Conservation (phyloP, 2,329 filamentous ascomycete genomes). For the Xylaria sp. region DNA sequence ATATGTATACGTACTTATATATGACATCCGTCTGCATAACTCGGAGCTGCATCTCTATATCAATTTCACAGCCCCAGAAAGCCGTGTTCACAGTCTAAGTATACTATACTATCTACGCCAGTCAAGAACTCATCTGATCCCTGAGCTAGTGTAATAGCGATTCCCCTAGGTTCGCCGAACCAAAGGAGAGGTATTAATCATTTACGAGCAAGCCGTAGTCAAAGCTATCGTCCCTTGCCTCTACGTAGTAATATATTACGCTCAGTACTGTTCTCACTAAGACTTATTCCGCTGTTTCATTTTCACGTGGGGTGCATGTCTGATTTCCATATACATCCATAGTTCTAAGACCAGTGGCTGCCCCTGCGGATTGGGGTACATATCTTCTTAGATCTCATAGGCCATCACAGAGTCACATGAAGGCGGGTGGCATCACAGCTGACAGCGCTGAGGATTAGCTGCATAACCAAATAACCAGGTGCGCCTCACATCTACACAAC, state of each 20-base stretch:
- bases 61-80: slow-evolving; percentile 16
- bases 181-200: no score
- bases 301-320: not conserved
- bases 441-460: not conserved
- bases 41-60: slow-evolving; percentile 2
- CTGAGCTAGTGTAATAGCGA: not conserved
- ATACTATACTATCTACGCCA: no score
- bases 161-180: not conserved
- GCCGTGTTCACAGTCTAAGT: not conserved
- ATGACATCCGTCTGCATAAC: slow-evolving; percentile 5
- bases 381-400: not conserved
- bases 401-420: slow-evolving; percentile 11
- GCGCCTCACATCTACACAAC: not conserved
- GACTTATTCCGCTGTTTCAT: not conserved
- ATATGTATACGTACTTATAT: not conserved
- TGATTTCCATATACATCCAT: not conserved
- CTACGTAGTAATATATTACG: not conserved
- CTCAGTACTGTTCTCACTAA: not conserved
- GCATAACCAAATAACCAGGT: not conserved
- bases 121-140: no score
- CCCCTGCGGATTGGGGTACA: not conserved
- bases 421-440: slow-evolving; percentile 17
- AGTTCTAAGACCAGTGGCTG: no score
- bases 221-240: no score
- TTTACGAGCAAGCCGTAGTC: no score